Conservation (phyloP, 2,329 filamentous ascomycete genomes). For the Hymenotorrendiella dingleyae region DNA sequence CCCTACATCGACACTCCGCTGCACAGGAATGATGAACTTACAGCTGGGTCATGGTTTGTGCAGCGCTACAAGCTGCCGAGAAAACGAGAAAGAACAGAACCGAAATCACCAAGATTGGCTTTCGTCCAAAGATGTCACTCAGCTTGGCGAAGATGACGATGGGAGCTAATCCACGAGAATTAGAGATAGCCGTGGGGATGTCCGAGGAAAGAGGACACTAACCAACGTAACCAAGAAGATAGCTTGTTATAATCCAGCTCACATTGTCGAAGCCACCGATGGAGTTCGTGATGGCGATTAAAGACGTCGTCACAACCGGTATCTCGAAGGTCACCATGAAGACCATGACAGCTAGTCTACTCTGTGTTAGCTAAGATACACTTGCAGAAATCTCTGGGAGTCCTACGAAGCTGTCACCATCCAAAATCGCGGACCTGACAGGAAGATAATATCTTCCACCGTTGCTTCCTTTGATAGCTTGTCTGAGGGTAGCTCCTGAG, state of each 20-base stretch:
- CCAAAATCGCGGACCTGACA: too few relatives aligned
- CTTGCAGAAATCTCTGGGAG: too few relatives aligned
- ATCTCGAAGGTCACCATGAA: too few relatives aligned
- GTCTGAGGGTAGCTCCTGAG: too few relatives aligned
- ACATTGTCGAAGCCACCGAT: conserved; percentile 7
- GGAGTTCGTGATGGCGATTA: conserved; percentile 12
- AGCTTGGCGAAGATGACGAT: not conserved
- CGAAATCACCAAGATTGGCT: not conserved
- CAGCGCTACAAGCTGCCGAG: not conserved
- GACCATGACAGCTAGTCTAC: too few relatives aligned
- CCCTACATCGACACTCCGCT: too few relatives aligned
- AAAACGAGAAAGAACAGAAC: not conserved
- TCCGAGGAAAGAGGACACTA: not conserved
- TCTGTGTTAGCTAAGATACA: too few relatives aligned
- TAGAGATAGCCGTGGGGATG: not conserved
- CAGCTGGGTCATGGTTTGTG: conserved; percentile 1
- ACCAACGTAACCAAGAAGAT: conserved; percentile 13
- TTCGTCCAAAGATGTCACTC: conserved; percentile 1
- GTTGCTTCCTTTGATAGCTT: too few relatives aligned
- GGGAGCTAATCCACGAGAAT: not conserved
- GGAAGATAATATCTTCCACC: too few relatives aligned
- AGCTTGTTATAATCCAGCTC: conserved; percentile 14
- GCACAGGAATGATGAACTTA: too few relatives aligned
- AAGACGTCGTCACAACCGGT: too few relatives aligned
- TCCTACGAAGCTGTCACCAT: too few relatives aligned